Percentiles rank a stretch among this genome's conserved stretches.
phyloP scores from a whole-genome alignment of 208 protist genomes.

The Trypanosomatidae sp. region DNA sequence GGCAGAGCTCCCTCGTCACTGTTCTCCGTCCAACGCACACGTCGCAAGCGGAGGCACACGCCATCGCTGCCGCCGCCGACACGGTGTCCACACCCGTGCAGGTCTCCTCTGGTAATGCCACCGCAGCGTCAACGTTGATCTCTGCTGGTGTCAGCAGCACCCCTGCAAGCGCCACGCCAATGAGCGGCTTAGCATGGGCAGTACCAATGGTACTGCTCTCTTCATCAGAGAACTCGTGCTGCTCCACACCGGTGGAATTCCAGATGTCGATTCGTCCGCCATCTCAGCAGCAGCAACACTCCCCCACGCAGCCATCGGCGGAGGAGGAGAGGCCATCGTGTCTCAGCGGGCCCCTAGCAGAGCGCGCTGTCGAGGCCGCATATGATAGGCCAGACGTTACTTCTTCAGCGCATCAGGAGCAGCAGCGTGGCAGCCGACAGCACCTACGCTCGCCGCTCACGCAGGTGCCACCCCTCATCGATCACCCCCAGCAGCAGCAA shows the following conservation, averaged over 20 bases:
- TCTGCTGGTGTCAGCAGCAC: not conserved
- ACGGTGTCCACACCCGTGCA: not conserved
- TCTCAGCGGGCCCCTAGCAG: not conserved
- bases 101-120: not conserved
- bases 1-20: conserved; percentile 14
- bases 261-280: not conserved
- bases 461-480: not conserved
- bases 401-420: not conserved
- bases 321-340: not conserved
- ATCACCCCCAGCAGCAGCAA: not conserved
- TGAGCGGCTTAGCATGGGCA: not conserved
- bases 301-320: not conserved
- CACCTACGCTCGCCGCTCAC: conserved; percentile 1
- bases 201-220: not conserved
- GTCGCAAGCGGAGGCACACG: not conserved
- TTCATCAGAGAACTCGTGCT: not conserved
- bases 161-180: not conserved
- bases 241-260: not conserved
- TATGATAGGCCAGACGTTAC: not conserved
- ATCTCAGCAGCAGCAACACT: not conserved
- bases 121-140: not conserved
- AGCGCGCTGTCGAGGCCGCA: not conserved
- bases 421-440: not conserved
- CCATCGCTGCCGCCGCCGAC: not conserved
- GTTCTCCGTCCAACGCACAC: conserved; percentile 21